These are phyloP conservation scores for Leccinum variicolor DNA, from an alignment of 768 basidiomycete species.

Conservation along the genomic window DNA sequence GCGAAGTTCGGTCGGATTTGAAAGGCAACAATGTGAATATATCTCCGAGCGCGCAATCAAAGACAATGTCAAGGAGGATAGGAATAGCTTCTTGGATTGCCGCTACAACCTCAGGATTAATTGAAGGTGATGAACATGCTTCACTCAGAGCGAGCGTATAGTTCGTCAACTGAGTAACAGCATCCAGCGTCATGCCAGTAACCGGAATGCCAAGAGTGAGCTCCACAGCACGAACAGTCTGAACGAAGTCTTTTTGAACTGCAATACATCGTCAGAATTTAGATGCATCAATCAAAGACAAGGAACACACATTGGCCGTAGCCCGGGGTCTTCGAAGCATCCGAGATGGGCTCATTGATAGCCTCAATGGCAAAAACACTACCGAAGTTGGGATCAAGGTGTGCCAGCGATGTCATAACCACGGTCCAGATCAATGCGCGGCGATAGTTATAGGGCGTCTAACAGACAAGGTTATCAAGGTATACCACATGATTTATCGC, in stretches of 20 bases:
- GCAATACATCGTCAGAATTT: conserved; percentile 2
- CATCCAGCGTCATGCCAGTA: conserved; percentile 5
- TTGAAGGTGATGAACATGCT: conserved; percentile 13
- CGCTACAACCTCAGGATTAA: conserved; percentile 29
- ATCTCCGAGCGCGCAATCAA: conserved; percentile 16
- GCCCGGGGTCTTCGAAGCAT: conserved; percentile 62
- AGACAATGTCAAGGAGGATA: conserved; percentile 33
- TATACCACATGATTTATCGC: not conserved
- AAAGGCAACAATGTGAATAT: conserved; percentile 23
- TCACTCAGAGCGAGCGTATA: conserved; percentile 33
- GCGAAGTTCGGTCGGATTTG: conserved; percentile 17
- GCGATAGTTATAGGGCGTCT: conserved; percentile 68
- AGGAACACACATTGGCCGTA: conserved; percentile 60
- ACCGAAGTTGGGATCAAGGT: conserved; percentile 63
- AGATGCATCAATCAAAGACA: not conserved
- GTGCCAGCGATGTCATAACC: conserved; percentile 71
- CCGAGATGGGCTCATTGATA: conserved; percentile 75
- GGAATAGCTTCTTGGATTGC: conserved; percentile 37
- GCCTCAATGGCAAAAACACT: conserved; percentile 72
- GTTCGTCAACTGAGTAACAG: conserved; percentile 28
- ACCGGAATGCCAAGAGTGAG: conserved; percentile 52
- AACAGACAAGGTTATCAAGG: conserved; percentile 1
- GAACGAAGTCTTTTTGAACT: conserved; percentile 73
- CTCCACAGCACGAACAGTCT: conserved; percentile 65
- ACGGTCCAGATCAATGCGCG: conserved; percentile 80